These are phyloP conservation scores for Hymenoscyphus albidus DNA, from an alignment of 2,329 filamentous ascomycete genomes.

Conservation along the genomic window DNA sequence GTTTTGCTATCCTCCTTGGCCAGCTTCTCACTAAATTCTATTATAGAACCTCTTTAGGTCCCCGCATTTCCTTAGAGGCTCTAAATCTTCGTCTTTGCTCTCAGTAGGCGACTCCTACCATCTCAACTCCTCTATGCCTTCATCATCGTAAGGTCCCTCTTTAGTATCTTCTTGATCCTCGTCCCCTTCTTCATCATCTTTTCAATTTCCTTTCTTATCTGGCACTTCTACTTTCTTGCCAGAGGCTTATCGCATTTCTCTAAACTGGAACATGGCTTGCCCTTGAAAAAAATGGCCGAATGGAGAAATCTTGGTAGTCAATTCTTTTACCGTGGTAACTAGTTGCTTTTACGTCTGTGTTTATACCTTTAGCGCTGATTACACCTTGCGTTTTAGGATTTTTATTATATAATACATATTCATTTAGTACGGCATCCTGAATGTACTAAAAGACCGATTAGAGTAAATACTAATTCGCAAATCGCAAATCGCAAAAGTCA, in stretches of 20 bases:
- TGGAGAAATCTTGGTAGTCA: conserved; percentile 1
- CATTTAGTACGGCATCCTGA: too few relatives aligned
- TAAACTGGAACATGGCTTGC: not conserved
- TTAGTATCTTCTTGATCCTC: conserved; percentile 7
- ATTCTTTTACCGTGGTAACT: not conserved
- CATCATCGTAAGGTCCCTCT: not conserved
- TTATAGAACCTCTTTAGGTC: too few relatives aligned
- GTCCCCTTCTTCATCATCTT: conserved; percentile 1
- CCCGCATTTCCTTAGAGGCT: too few relatives aligned
- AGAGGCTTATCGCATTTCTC: conserved; percentile 3
- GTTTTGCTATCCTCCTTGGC: too few relatives aligned
- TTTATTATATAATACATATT: not conserved
- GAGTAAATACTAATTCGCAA: too few relatives aligned
- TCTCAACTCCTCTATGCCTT: too few relatives aligned
- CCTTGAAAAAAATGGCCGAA: not conserved
- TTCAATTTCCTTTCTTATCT: not conserved
- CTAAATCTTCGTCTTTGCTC: too few relatives aligned
- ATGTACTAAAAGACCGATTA: too few relatives aligned
- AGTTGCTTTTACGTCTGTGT: conserved; percentile 1
- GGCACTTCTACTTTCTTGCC: not conserved
- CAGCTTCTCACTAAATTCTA: too few relatives aligned
- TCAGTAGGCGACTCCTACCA: too few relatives aligned
- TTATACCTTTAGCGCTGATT: not conserved
- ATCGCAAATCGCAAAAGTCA: too few relatives aligned
- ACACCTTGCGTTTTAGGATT: conserved; percentile 3